Percentiles rank a stretch among this genome's conserved stretches.
phyloP scores from a whole-genome alignment of 2,329 filamentous ascomycete genomes.

The Alternaria postmessia region DNA sequence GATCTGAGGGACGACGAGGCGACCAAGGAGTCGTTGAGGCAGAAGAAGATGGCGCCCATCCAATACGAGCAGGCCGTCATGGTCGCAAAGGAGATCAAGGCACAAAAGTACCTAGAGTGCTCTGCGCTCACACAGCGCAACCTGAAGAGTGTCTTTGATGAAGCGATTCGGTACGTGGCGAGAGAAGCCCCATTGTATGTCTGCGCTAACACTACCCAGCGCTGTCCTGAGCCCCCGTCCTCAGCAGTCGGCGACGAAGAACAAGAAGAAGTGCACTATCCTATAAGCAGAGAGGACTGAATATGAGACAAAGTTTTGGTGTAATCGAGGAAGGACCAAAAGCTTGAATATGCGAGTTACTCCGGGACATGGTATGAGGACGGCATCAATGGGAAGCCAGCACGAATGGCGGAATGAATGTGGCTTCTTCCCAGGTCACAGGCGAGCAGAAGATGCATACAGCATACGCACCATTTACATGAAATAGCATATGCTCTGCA shows the following conservation, averaged over 20 bases:
- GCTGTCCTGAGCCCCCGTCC: constrained; percentile 54
- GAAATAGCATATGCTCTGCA: constrained; percentile 26
- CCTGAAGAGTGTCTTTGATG: constrained; percentile 97
- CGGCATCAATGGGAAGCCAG: constrained; percentile 11
- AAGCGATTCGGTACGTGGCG: constrained; percentile 85
- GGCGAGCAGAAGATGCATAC: constrained; percentile 5
- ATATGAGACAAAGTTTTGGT: constrained; percentile 23
- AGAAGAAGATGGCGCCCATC: constrained; percentile 97
- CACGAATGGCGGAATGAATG: constrained; percentile 5
- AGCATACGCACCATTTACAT: constrained; percentile 28
- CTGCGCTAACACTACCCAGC: constrained; percentile 38
- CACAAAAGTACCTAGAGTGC: constrained; percentile 97
- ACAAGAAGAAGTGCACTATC: constrained; percentile 40
- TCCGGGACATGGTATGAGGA: constrained; percentile 8
- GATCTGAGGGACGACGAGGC: constrained; percentile 89
- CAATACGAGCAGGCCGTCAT: constrained; percentile 89
- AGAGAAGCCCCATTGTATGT: background rate
- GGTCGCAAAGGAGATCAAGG: constrained; percentile 92
- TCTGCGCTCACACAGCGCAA: constrained; percentile 96
- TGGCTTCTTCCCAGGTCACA: constrained; percentile 2
- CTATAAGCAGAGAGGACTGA: constrained; percentile 28
- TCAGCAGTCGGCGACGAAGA: constrained; percentile 34
- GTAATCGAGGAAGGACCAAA: constrained; percentile 27
- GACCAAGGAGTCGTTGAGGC: constrained; percentile 81
- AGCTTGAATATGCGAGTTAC: constrained; percentile 32